Percentiles rank a stretch among this genome's conserved stretches.
Conservation (phyloP, 768 basidiomycete species). For the Russula abietina region DNA sequence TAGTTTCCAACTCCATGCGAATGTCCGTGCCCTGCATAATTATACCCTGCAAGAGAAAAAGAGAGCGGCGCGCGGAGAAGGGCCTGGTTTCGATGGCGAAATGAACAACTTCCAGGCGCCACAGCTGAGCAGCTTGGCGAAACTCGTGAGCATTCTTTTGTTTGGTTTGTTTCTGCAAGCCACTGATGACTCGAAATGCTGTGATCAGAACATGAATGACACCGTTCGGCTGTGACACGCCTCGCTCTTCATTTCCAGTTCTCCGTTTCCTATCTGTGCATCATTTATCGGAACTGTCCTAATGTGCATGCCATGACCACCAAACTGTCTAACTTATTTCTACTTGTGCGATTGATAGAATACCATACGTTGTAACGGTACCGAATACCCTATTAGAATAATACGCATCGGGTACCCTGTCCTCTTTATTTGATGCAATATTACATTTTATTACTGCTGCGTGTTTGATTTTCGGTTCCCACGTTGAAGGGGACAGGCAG, state of each 20-base stretch:
- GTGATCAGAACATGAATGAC: conserved; percentile 2
- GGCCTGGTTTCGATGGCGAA: conserved; percentile 14
- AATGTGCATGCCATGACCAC: not conserved
- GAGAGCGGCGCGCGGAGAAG: conserved; percentile 11
- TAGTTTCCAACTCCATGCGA: conserved; percentile 13
- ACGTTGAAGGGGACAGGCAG: not conserved
- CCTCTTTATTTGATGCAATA: not conserved
- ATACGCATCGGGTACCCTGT: not conserved
- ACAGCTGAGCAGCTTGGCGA: conserved; percentile 16
- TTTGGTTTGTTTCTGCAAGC: not conserved
- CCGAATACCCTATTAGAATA: not conserved
- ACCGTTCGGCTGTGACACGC: not conserved
- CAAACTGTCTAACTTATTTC: conserved; percentile 8
- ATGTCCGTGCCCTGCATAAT: conserved; percentile 7
- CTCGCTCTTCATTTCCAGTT: not conserved
- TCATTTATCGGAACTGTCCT: not conserved
- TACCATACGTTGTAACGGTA: not conserved
- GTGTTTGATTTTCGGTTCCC: conserved; percentile 6
- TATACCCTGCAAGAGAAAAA: conserved; percentile 12
- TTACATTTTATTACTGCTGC: not conserved
- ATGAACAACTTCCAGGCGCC: conserved; percentile 20
- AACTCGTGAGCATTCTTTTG: conserved; percentile 8
- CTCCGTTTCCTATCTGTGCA: not conserved
- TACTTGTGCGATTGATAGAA: not conserved
- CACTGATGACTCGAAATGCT: not conserved